Percentiles rank a stretch among this genome's conserved stretches.
Conservation (phyloP, 176 grass and related monocot genomes). For the Olyra latifolia region DNA sequence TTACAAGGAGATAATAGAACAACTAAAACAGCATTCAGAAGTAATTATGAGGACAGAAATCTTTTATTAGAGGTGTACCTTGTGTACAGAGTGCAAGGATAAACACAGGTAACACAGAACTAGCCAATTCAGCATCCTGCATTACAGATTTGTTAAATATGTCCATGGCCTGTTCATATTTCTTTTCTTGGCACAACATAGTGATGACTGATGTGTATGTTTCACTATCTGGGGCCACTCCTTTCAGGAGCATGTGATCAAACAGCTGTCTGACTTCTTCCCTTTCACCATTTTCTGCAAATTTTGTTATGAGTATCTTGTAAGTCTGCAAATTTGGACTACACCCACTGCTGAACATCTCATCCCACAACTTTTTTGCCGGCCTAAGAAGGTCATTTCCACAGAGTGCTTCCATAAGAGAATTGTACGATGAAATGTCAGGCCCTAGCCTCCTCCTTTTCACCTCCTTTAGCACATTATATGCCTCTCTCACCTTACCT, state of each 20-base stretch:
- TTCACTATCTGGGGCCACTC: constrained; percentile 57
- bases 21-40: neutral
- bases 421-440: constrained; percentile 75
- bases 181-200: constrained; percentile 65
- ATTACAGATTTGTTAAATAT: constrained; percentile 58
- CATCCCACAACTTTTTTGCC: constrained; percentile 94
- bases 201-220: constrained; percentile 63
- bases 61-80: constrained; percentile 43
- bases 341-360: constrained; percentile 81
- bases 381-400: constrained; percentile 78
- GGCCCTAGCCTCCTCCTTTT: constrained; percentile 62
- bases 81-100: constrained; percentile 64
- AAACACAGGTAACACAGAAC: constrained; percentile 45
- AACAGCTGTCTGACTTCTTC: constrained; percentile 68
- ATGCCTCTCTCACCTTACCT: constrained; percentile 89
- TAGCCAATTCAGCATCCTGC: constrained; percentile 61
- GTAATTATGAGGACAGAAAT: neutral
- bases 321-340: constrained; percentile 82
- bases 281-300: constrained; percentile 59
- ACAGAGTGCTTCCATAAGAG: constrained; percentile 75
- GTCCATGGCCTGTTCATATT: constrained; percentile 57
- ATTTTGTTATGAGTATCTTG: constrained; percentile 82
- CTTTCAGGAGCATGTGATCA: constrained; percentile 76
- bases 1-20: neutral
- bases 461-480: constrained; percentile 82